Percentiles rank a stretch among this genome's conserved stretches.
Evolutionary conservation across 768 basidiomycete genomes (phyloP).

Genomic region (Suillus fuscotomentosus): DNA sequence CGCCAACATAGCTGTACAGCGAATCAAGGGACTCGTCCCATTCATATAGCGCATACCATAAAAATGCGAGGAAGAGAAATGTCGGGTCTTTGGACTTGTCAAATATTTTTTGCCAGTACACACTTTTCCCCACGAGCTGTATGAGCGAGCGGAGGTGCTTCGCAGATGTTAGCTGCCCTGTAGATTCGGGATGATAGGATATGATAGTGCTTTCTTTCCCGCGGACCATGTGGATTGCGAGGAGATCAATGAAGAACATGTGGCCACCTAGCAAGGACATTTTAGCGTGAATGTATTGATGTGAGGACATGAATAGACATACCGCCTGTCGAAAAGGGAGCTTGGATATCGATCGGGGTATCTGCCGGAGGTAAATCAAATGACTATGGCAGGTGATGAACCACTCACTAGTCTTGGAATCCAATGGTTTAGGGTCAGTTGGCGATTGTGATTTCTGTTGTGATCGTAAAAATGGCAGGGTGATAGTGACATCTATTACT

Average conservation of each 20-base stretch:
- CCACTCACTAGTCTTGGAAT: not conserved
- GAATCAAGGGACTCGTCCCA: slow-evolving; percentile 53
- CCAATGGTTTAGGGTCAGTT: no score
- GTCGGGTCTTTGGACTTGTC: slow-evolving; percentile 38
- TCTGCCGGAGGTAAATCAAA: not conserved
- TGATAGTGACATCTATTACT: slow-evolving; percentile 4
- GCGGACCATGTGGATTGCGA: slow-evolving; percentile 7
- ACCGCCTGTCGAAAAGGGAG: not conserved
- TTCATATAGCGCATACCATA: slow-evolving; percentile 53
- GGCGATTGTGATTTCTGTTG: no score
- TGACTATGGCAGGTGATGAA: not conserved
- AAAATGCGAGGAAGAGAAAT: slow-evolving; percentile 43
- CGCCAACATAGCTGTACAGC: slow-evolving; percentile 45
- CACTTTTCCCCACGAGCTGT: slow-evolving; percentile 9
- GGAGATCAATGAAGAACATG: slow-evolving; percentile 1
- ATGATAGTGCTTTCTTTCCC: not conserved
- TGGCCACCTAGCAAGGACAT: not conserved
- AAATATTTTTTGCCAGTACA: slow-evolving; percentile 19
- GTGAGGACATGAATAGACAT: not conserved
- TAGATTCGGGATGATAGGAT: slow-evolving; percentile 5
- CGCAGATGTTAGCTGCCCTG: slow-evolving; percentile 1
- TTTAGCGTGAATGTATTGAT: not conserved
- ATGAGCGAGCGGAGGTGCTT: slow-evolving; percentile 10
- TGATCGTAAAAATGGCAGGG: slow-evolving; percentile 1
- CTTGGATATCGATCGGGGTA: not conserved